A percentile compares a stretch with the other conserved stretches of the same genome.
phyloP scores from a whole-genome alignment of 2,329 filamentous ascomycete species.

The Beauveria sp. region DNA sequence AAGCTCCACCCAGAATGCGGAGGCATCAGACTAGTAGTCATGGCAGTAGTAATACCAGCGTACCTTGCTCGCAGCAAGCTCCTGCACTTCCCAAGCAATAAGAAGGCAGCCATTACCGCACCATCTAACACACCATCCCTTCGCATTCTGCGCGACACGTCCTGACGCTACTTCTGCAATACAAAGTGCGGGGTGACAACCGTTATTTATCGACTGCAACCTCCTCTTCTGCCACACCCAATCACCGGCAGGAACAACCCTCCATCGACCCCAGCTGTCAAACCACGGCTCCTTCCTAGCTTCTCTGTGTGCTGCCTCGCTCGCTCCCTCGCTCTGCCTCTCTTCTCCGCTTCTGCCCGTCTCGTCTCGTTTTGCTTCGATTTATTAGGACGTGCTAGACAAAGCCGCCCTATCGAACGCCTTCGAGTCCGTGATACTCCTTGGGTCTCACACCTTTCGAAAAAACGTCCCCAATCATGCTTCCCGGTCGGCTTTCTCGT shows the following conservation, averaged over 20 bases:
- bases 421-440: neutral
- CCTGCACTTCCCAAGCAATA: slow-evolving; percentile 1
- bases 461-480: slow-evolving; percentile 32
- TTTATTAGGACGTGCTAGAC: slow-evolving; percentile 1
- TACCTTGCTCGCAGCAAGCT: slow-evolving; percentile 6
- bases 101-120: slow-evolving; percentile 11
- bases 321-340: neutral
- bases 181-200: slow-evolving; percentile 12
- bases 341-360: neutral
- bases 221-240: slow-evolving; percentile 6
- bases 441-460: slow-evolving; percentile 1
- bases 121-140: slow-evolving; percentile 11
- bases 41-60: slow-evolving; percentile 6
- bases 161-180: slow-evolving; percentile 6
- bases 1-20: slow-evolving; percentile 11
- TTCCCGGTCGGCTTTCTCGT: slow-evolving; percentile 44
- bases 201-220: slow-evolving; percentile 9
- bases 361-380: neutral
- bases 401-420: neutral
- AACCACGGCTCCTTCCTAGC: slow-evolving; percentile 8
- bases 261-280: neutral
- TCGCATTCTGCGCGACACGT: slow-evolving; percentile 6
- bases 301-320: slow-evolving; percentile 1
- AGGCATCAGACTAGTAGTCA: slow-evolving; percentile 10
- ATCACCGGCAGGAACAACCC: slow-evolving; percentile 9